Conservation (phyloP, 2,329 filamentous ascomycete genomes). For the Cladosporium sp. region DNA sequence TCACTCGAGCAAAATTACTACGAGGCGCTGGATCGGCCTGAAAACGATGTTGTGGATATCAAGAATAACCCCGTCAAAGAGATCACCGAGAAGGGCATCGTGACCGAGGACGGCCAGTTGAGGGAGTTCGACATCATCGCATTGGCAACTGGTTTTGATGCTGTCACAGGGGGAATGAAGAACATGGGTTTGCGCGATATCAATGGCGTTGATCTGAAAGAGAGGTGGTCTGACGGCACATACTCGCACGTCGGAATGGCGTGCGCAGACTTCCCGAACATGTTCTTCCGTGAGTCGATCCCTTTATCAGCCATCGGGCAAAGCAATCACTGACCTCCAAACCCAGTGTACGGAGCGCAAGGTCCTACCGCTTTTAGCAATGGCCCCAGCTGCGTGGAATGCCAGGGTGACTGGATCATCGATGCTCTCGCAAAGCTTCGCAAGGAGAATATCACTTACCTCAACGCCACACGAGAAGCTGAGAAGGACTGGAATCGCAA, state of each 20-base stretch:
- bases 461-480: conserved; percentile 38
- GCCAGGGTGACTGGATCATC: conserved; percentile 44
- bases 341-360: conserved; percentile 40
- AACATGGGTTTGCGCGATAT: conserved; percentile 34
- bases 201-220: conserved; percentile 36
- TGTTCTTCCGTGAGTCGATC: conserved; percentile 30
- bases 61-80: conserved; percentile 40
- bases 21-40: conserved; percentile 39
- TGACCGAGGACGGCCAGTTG: conserved; percentile 36
- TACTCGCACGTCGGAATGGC: conserved; percentile 39
- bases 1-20: conserved; percentile 46
- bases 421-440: conserved; percentile 37
- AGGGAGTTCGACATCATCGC: conserved; percentile 42
- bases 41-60: conserved; percentile 41
- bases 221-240: conserved; percentile 40
- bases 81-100: conserved; percentile 42
- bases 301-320: not conserved
- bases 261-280: conserved; percentile 33
- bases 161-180: conserved; percentile 32
- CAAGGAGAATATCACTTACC: conserved; percentile 36
- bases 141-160: conserved; percentile 44
- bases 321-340: conserved; percentile 17
- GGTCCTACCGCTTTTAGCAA: conserved; percentile 46
- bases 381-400: conserved; percentile 42
- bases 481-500: conserved; percentile 39